A percentile compares a stretch with the other conserved stretches of the same genome.
phyloP scores from a whole-genome alignment of 2,329 filamentous ascomycete species.

The Coniochaeta ligniaria region DNA sequence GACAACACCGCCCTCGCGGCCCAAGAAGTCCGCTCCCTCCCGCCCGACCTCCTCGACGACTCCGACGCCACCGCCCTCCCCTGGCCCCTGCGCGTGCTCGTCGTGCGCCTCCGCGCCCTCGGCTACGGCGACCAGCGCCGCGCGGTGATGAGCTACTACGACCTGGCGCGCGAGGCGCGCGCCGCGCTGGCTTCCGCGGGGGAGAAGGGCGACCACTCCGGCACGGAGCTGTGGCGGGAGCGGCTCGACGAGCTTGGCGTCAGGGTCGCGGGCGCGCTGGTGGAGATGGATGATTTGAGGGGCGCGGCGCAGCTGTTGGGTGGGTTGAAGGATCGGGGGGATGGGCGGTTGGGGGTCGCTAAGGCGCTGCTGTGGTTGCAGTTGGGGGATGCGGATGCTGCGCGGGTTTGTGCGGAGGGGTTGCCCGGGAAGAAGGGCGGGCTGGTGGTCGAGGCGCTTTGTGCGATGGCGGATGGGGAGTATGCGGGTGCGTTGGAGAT shows the following conservation, averaged over 20 bases:
- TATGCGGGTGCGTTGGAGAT: constrained; percentile 55
- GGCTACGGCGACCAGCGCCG: constrained; percentile 79
- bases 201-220: constrained; percentile 39
- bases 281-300: constrained; percentile 83
- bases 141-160: constrained; percentile 85
- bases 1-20: constrained; percentile 63
- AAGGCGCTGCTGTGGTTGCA: constrained; percentile 67
- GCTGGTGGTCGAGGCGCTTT: constrained; percentile 57
- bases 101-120: constrained; percentile 76
- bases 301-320: constrained; percentile 68
- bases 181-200: constrained; percentile 44
- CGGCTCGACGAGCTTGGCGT: constrained; percentile 71
- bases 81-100: constrained; percentile 79
- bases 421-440: constrained; percentile 22
- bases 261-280: constrained; percentile 56
- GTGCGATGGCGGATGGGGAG: constrained; percentile 71
- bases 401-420: constrained; percentile 37
- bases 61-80: constrained; percentile 52
- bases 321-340: constrained; percentile 31
- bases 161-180: constrained; percentile 73
- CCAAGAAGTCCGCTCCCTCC: constrained; percentile 57
- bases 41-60: constrained; percentile 47
- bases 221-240: constrained; percentile 59
- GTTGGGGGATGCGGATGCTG: constrained; percentile 67
- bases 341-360: constrained; percentile 34